These are phyloP conservation scores for Acacia acuminata DNA, from an alignment of 306 rosid species.

Conservation along the genomic window DNA sequence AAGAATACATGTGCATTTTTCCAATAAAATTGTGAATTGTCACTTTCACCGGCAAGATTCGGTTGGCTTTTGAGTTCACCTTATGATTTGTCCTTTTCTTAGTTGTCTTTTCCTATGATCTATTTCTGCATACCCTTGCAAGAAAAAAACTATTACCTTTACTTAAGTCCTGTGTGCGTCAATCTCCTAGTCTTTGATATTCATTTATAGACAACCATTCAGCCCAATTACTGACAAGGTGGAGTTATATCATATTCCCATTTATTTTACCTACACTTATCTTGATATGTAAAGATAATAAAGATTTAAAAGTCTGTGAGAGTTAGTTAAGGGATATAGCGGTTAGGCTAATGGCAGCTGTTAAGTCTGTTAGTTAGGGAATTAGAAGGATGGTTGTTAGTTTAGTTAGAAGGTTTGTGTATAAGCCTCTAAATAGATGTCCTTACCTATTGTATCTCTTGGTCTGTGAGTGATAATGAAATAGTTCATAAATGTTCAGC, in stretches of 20 bases:
- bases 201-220: slow-evolving; percentile 22
- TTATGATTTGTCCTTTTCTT: neutral
- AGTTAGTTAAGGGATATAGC: too few relatives aligned
- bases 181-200: neutral
- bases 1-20: neutral
- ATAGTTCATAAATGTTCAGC: too few relatives aligned
- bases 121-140: neutral
- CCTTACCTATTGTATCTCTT: too few relatives aligned
- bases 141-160: neutral
- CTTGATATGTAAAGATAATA: too few relatives aligned
- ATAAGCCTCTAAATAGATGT: too few relatives aligned
- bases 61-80: neutral
- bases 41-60: slow-evolving; percentile 9
- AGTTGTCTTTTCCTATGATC: slow-evolving; percentile 4
- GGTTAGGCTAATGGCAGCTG: too few relatives aligned
- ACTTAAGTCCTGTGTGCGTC: neutral
- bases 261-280: slow-evolving; percentile 26
- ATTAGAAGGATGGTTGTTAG: too few relatives aligned
- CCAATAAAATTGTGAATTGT: neutral
- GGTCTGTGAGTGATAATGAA: too few relatives aligned
- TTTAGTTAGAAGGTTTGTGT: too few relatives aligned
- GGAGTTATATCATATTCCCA: slow-evolving; percentile 26
- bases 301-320: too few relatives aligned
- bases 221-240: slow-evolving; percentile 26
- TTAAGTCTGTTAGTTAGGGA: too few relatives aligned